Base-by-base conservation (phyloP, 768 basidiomycete genomes). In the Leccinum imitatum region DNA sequence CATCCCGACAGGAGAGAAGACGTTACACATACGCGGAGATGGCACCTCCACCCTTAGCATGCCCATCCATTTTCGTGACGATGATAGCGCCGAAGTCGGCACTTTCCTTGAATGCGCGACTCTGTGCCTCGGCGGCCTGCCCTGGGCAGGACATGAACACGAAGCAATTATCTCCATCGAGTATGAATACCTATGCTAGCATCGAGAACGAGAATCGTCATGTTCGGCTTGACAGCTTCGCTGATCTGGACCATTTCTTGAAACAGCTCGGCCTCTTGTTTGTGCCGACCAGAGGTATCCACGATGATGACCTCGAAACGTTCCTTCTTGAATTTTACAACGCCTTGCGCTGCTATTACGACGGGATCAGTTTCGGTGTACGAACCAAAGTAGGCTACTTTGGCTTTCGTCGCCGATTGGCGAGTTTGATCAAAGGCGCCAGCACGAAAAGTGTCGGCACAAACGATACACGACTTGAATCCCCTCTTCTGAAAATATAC, bases 351-450 rank as follows among this genome's bases (percentile, higher is more conserved):
- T 11, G 97, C 95, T 65, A 97, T 98, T 1, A 87, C 81, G 7
- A 98, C 97, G 3, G 97, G 97, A 73, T 99, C 95, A 17, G 95
- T 98, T 76, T 99, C 97, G 41, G 97, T 99, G 76, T 99, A 98
- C 55, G 92, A 95, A 21, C 97, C 97, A 76, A 95, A 99, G 82
- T 97, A 99, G 3, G 97, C 95, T 14, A 99, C 93, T 73, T 98
- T 98, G 41, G 97, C 97, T 75, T 97, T 96, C 14, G 95, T 97
- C 19, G 97, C 96, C 53, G 96, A 98, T 78, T 99, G 97, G 71
- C 97, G 89, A 11, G 97, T 93, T 74, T 99, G 97, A 76, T 99
- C 97, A 76, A 99, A 99, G 39, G 97, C 97, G 54, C 97, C 97
- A 3, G 97, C 97, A 77, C 97, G 91, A 81, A 99, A 99, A 0